Evolutionary conservation across 2,329 filamentous ascomycete species (phyloP), one percentile per base, ranked within the genome.

Genomic region (Fusarium bulbicola): DNA sequence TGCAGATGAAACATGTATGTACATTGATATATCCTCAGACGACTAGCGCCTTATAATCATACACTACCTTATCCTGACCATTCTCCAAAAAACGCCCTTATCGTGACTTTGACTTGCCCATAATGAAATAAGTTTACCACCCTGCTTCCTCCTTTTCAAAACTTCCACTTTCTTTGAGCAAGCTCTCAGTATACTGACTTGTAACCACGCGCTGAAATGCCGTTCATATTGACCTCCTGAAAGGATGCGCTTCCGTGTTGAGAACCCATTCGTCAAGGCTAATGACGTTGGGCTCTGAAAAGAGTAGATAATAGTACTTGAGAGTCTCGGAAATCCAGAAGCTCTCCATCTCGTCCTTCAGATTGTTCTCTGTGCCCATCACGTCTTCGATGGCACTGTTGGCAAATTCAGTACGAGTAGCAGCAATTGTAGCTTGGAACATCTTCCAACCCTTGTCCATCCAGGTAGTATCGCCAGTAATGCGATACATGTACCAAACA

Each of bases 251-350:
- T 81, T 91, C 89, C 1, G 89, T 91, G 77, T 91, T 91, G 68
- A 92, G 82, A 52, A 92, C 90, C 86, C 88, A 92, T 59, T 92
- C 89, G 79, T 93, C 91, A 63, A 93, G 82, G 77, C 87, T 92
- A 45, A 92, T 83, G n/a, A 92, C 82, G 57, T 87, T 85, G 0
- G 92, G 91, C 63, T 91, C 82, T 28, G 90, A 90, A 80, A 93
- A 97, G 56, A 97, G 86, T 63, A 97, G 81, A 80, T 94, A 97
- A 74, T 96, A 97, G 79, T 97, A 97, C 85, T 97, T 98, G 76
- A 97, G 85, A 45, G 94, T 97, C 86, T 97, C 95, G 7, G 93
- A 93, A 68, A 94, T 86, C 93, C 95, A 97, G 82, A 97, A 97
- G 78, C 92, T 95, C 84, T 97, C 92, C 93, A 95, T 95, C 74